Base-by-base conservation (phyloP, 805 yeast genomes). In the Wickerhamomyces bovis region DNA sequence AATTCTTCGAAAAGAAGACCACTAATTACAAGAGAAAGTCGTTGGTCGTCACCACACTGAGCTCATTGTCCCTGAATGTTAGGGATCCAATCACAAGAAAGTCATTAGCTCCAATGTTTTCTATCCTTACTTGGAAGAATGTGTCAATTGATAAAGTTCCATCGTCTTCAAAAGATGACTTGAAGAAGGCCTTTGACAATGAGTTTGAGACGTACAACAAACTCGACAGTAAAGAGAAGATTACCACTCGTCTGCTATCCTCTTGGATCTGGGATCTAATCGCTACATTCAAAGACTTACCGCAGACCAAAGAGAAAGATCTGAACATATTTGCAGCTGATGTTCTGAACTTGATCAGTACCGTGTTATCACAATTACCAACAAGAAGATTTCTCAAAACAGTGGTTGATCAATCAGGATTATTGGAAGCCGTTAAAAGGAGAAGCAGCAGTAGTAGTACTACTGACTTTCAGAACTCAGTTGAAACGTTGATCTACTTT, bases 291-390 rank as follows among this genome's bases (percentile, higher is more conserved):
- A 19, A 20, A 20, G 9, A 19, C 3, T 6, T 36, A 12, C 16
- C 22, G 13, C 19, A 13, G 12, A 8, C 23, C 23, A 36, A 20
- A 11, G 23, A 19, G 4, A 36, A 13, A 11, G 25, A 36, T 5
- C 9, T 19, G 9, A 20, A n/a, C 16, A 13, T 13, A 13, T 20
- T 36, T 19, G 22, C 39, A 12, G 18, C 39, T 6, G 28, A 38
- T 16, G 45, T 57, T 2, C 16, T 68, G 8, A 43, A 52, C 20
- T 50, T 71, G 19, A 40, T 71, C 12, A 44, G 60, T 6, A 44
- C 55, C 7, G 44, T 67, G 1, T 43, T 72, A 7, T 69, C 76
- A 3, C 73, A 68, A 44, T 52, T 70, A 7, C 75, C 76, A 0
- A 67, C 76, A 0, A 60, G 78, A 46, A 53, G 67, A 41, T 72